A percentile compares a stretch with the other conserved stretches of the same genome.
Conservation (phyloP, 192 early-diverging fungal species). For the Cetraspora pellucida region DNA sequence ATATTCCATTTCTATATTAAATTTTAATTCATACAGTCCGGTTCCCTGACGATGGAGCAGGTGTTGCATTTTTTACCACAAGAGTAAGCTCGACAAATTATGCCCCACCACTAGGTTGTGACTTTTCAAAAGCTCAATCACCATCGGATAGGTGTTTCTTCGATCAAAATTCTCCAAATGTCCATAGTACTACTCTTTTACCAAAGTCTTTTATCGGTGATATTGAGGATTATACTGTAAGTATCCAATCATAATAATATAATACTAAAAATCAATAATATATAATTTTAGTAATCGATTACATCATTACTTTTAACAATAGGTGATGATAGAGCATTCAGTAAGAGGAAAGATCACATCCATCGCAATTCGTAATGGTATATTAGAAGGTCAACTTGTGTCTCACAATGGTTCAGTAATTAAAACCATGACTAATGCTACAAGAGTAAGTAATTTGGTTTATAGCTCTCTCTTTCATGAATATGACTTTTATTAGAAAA, state of each 20-base stretch:
- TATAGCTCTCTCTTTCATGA: not conserved
- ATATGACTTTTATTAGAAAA: not conserved
- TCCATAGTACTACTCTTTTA: conserved; percentile 9
- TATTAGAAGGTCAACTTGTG: conserved; percentile 41
- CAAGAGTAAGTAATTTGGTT: conserved; percentile 27
- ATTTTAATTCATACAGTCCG: not conserved
- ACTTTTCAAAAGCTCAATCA: conserved; percentile 30
- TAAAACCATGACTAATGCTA: conserved; percentile 35
- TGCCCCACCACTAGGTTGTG: conserved; percentile 35
- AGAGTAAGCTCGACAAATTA: conserved; percentile 40
- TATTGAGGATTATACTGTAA: conserved; percentile 44
- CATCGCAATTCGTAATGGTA: conserved; percentile 42
- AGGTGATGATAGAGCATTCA: conserved; percentile 50
- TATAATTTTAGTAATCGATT: not conserved
- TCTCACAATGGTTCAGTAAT: conserved; percentile 30
- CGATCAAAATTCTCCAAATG: conserved; percentile 16
- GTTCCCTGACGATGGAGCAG: conserved; percentile 33
- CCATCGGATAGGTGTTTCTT: conserved; percentile 25
- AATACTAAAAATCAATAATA: not conserved
- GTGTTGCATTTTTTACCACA: conserved; percentile 44
- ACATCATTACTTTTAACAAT: not conserved
- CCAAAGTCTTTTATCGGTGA: conserved; percentile 41
- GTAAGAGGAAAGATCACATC: conserved; percentile 42
- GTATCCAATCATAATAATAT: not conserved
- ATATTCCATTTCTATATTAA: too few species aligned